Evolutionary conservation across 768 basidiomycete genomes (phyloP).

Genomic region (Pholiota conissans): DNA sequence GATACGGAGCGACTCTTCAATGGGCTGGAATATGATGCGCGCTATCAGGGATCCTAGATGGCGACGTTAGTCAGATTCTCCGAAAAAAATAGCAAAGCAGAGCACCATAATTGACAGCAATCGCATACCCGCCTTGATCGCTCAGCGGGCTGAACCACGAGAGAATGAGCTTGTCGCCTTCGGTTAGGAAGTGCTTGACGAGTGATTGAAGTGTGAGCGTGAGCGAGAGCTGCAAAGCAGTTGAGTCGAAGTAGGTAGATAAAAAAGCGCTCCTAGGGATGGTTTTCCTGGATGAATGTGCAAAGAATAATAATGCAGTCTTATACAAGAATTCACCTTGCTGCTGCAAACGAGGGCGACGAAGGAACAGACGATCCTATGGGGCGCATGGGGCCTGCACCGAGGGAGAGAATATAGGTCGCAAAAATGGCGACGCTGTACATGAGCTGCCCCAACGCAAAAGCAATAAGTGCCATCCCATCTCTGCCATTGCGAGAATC

Average conservation of each 20-base stretch:
- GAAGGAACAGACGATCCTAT: too few relatives aligned
- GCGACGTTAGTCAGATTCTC: neutral
- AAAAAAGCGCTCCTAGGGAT: too few relatives aligned
- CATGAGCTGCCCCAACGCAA: conserved; percentile 80
- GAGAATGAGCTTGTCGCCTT: conserved; percentile 90
- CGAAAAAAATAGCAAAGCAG: neutral
- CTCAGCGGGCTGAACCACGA: conserved; percentile 80
- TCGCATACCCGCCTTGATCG: conserved; percentile 93
- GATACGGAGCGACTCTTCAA: conserved; percentile 89
- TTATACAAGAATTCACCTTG: too few relatives aligned
- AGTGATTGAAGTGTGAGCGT: conserved; percentile 89
- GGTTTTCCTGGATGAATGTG: too few relatives aligned
- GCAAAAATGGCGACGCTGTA: conserved; percentile 63
- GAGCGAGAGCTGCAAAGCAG: conserved; percentile 55
- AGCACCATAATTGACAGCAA: conserved; percentile 93
- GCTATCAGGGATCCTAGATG: conserved; percentile 84
- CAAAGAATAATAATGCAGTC: too few relatives aligned
- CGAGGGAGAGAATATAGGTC: conserved; percentile 52
- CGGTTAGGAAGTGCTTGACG: conserved; percentile 93
- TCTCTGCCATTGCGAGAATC: conserved; percentile 37
- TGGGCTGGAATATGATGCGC: conserved; percentile 90
- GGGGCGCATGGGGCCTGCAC: conserved; percentile 33
- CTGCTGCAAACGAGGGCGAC: too few relatives aligned
- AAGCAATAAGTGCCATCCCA: conserved; percentile 70
- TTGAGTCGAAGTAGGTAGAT: conserved; percentile 16